These are phyloP conservation scores for Alnus rubra DNA, from an alignment of 306 rosid genomes.

Conservation along the genomic window DNA sequence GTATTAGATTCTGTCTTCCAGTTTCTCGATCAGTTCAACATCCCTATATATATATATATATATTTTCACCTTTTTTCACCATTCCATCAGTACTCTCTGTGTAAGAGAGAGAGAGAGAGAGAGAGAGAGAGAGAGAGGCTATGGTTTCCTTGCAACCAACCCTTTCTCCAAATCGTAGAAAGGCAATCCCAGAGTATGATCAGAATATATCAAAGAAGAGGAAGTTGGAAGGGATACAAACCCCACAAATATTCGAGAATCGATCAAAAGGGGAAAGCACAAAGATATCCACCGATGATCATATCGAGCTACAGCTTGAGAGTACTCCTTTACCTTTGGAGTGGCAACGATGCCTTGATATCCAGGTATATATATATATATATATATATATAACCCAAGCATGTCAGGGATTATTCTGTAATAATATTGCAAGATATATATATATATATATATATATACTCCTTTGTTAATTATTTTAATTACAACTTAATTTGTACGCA, in stretches of 20 bases:
- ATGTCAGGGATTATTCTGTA: background rate
- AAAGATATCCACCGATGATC: slow-evolving; percentile 33
- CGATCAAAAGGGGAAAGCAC: slow-evolving; percentile 35
- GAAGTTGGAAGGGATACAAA: slow-evolving; percentile 42
- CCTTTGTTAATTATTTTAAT: too few species aligned
- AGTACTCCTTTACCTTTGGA: slow-evolving; percentile 58
- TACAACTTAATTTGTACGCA: too few species aligned
- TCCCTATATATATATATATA: slow-evolving; percentile 16
- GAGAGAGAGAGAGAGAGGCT: background rate
- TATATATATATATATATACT: too few species aligned
- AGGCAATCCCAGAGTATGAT: slow-evolving; percentile 40
- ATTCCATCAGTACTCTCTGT: slow-evolving; percentile 18
- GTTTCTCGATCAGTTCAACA: slow-evolving; percentile 1
- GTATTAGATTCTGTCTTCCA: slow-evolving; percentile 33
- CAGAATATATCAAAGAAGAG: slow-evolving; percentile 60
- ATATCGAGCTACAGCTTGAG: slow-evolving; percentile 56
- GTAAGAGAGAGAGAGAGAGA: background rate
- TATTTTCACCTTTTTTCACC: slow-evolving; percentile 38
- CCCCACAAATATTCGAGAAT: slow-evolving; percentile 39
- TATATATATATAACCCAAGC: background rate
- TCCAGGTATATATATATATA: slow-evolving; percentile 52
- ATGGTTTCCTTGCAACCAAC: slow-evolving; percentile 69
- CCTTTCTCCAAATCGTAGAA: slow-evolving; percentile 47
- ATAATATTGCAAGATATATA: too few species aligned
- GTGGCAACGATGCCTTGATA: slow-evolving; percentile 74